These are phyloP conservation scores for Cichorium intybus DNA, from an alignment of 140 eudicot species.

Conservation along the genomic window DNA sequence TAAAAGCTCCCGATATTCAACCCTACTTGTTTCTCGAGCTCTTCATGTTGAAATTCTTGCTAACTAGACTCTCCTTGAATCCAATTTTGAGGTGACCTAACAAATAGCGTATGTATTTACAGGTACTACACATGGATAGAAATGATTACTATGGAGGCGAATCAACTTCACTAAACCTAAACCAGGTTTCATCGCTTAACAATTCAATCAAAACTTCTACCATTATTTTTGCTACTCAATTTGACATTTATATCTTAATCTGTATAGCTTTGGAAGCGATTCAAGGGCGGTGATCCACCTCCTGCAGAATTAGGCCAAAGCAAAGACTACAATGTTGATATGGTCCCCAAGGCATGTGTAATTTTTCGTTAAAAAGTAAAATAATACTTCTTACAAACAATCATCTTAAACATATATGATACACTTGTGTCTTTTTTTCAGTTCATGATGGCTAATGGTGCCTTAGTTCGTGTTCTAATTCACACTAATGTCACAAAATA, in stretches of 20 bases:
- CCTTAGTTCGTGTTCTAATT: slow-evolving; percentile 66
- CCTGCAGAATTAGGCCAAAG: slow-evolving; percentile 50
- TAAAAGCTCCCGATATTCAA: neutral
- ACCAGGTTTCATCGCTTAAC: slow-evolving; percentile 36
- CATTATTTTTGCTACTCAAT: neutral
- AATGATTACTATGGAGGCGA: slow-evolving; percentile 78
- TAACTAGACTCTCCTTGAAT: neutral
- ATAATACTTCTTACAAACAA: neutral
- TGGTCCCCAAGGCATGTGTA: slow-evolving; percentile 57
- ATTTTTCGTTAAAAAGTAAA: neutral
- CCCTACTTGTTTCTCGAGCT: neutral
- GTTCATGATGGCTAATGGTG: slow-evolving; percentile 86
- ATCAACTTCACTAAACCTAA: slow-evolving; percentile 64
- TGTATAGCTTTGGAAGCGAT: slow-evolving; percentile 57
- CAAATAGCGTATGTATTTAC: neutral
- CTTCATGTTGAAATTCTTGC: neutral
- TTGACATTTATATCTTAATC: neutral
- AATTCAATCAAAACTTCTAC: neutral
- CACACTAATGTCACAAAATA: slow-evolving; percentile 72
- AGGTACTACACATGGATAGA: slow-evolving; percentile 77
- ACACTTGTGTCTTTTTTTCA: slow-evolving; percentile 24
- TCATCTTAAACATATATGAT: slow-evolving; percentile 14
- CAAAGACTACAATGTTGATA: slow-evolving; percentile 62
- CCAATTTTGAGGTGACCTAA: neutral
- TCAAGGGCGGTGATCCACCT: slow-evolving; percentile 45